Evolutionary conservation across 371 early-diverging fungal genomes (phyloP).

Genomic region (Chytridiales sp.): DNA sequence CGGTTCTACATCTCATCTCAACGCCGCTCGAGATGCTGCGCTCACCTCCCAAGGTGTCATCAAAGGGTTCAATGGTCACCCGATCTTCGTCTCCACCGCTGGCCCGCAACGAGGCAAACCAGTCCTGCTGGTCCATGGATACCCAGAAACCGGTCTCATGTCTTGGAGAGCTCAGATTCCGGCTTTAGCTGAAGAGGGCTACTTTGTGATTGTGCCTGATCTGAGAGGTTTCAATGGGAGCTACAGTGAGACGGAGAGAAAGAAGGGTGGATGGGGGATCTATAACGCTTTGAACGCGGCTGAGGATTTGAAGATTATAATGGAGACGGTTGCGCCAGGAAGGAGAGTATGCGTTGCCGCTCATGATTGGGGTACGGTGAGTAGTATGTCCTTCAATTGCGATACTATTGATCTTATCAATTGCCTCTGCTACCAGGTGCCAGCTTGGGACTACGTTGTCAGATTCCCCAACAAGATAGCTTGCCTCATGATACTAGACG

Average conservation of each 20-base stretch:
- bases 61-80: too few relatives aligned
- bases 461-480: background rate
- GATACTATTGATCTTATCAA: too few relatives aligned
- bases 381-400: too few relatives aligned
- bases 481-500: conserved; percentile 1
- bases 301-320: background rate
- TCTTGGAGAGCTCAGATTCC: conserved; percentile 2
- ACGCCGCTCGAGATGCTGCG: too few relatives aligned
- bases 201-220: conserved; percentile 15
- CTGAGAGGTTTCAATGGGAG: conserved; percentile 15
- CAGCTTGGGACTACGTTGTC: conserved; percentile 1
- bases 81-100: too few relatives aligned
- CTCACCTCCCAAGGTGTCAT: too few relatives aligned
- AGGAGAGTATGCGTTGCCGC: conserved; percentile 7
- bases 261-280: background rate
- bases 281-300: background rate
- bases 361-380: conserved; percentile 14
- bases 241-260: background rate
- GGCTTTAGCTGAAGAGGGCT: background rate
- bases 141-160: conserved; percentile 5
- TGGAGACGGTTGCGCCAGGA: background rate
- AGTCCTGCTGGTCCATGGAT: conserved; percentile 9
- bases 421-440: too few relatives aligned
- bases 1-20: too few relatives aligned
- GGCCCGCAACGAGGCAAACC: too few relatives aligned